A percentile compares a stretch with the other conserved stretches of the same genome.
Conservation (phyloP, 78 protist species). For the Speleostelium caveatum region DNA sequence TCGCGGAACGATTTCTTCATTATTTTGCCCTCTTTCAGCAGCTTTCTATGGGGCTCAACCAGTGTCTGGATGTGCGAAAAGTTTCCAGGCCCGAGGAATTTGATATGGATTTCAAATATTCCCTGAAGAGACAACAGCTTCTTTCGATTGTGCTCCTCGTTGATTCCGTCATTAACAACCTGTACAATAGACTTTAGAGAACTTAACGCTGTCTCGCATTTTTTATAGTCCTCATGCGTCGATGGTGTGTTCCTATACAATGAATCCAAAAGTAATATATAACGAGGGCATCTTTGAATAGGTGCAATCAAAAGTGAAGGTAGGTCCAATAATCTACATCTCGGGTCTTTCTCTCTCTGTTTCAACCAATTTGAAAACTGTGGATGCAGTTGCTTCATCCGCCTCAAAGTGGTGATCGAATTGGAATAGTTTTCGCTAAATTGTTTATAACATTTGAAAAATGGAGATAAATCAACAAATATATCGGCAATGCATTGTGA, state of each 20-base stretch:
- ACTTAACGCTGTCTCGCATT: conserved; percentile 20
- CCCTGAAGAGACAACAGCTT: conserved; percentile 18
- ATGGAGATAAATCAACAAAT: conserved; percentile 38
- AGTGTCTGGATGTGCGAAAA: conserved; percentile 5
- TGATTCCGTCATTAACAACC: conserved; percentile 69
- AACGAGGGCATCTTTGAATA: conserved; percentile 62
- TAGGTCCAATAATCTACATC: conserved; percentile 53
- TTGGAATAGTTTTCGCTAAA: conserved; percentile 46
- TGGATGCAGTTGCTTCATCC: background rate
- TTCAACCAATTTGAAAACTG: conserved; percentile 25
- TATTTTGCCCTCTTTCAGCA: conserved; percentile 54
- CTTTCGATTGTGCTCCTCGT: conserved; percentile 62
- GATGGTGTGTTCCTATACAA: conserved; percentile 5
- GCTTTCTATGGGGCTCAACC: conserved; percentile 63
- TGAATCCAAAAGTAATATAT: conserved; percentile 54
- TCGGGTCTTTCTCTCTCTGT: conserved; percentile 42
- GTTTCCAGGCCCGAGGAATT: conserved; percentile 9
- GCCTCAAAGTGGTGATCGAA: conserved; percentile 35
- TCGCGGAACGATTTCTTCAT: conserved; percentile 54
- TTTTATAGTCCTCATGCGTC: conserved; percentile 21
- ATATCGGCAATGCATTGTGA: conserved; percentile 27
- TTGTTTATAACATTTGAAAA: conserved; percentile 58
- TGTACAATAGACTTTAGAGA: conserved; percentile 34
- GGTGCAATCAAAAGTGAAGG: conserved; percentile 67
- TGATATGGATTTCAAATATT: conserved; percentile 26